Percentiles rank a stretch among this genome's conserved stretches.
Conservation (phyloP, 139 green algal genomes). For the Volvox africanus region DNA sequence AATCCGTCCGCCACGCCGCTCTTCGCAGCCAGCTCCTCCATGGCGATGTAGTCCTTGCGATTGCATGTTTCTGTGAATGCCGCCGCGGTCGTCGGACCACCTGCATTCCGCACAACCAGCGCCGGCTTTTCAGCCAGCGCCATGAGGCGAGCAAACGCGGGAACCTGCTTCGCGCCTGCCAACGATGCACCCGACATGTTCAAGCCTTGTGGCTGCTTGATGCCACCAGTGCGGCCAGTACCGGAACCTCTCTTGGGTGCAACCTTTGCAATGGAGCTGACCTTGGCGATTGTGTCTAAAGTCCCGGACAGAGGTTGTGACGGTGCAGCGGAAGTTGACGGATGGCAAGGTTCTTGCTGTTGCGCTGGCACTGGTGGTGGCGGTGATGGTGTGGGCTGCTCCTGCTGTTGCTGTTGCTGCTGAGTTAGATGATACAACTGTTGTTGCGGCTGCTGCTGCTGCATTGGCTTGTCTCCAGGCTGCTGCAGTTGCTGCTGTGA, state of each 20-base stretch:
- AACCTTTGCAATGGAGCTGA: not conserved
- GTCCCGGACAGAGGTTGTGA: not conserved
- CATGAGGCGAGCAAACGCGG: slow-evolving; percentile 32
- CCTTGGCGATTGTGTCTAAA: not conserved
- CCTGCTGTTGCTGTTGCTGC: not conserved
- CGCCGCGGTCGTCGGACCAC: no score
- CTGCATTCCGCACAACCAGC: no score
- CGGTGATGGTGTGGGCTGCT: not conserved
- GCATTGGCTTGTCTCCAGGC: no score
- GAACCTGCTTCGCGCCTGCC: slow-evolving; percentile 15
- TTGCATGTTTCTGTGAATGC: no score
- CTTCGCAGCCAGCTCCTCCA: no score
- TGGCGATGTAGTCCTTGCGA: no score
- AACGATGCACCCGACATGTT: not conserved
- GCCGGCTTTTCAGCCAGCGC: not conserved
- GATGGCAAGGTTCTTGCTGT: not conserved
- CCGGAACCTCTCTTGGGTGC: not conserved
- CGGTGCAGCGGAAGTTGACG: not conserved
- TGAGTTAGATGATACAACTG: not conserved
- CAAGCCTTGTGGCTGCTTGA: not conserved
- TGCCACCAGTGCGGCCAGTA: not conserved
- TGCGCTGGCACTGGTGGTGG: not conserved
- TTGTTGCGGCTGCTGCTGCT: not conserved
- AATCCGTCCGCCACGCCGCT: no score
- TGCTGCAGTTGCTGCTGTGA: not conserved